Evolutionary conservation across 1,284 basidiomycete genomes (phyloP), one percentile per base, ranked within the genome.

Genomic region (Rhodotorula sp.): DNA sequence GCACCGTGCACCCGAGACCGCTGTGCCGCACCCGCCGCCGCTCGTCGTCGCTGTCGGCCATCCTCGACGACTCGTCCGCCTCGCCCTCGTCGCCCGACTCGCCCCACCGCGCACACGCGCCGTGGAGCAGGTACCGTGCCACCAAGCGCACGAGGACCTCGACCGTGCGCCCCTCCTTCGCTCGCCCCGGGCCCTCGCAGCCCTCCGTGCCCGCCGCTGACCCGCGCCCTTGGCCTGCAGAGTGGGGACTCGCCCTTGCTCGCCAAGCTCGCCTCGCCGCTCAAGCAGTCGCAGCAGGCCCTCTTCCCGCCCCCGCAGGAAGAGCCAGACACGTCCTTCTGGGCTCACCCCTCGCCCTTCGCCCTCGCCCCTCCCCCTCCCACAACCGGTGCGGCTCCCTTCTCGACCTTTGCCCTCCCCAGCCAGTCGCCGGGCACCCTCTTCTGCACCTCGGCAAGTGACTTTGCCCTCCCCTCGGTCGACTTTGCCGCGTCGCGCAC

Each of bases 1-100:
- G 16, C 16, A 61, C 53, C 46, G 52, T 55, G 23, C 54, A 54
- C 8, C 63, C 70, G n/a, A 53, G 64, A 23, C 66, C 70, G 23
- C 50, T 56, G 49, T 53, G 61, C 44, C 63, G 66, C 7, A 66
- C 64, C 12, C 70, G 70, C 41, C 25, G 66, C 7, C 63, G 70
- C 8, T 66, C 63, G 27, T 68, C 66, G 27, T 72, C 70, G 13
- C 60, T 68, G 13, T 68, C 70, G 25, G n/a, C 55, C 44, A 46
- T 70, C 54, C 34, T 52, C 49, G 45, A 44, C 23, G 45, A 46
- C n/a, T n/a, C 56, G 53, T 57, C 59, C 19, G 17, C 61, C 16
- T 21, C 58, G 34, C 34, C 34, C 7, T 49, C 55, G 27, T 27
- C 54, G 23, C 46, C 63, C 34, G 52, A 49, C 41, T 34, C 45